phyloP scores from a whole-genome alignment of 495 filamentous ascomycete species.

The Viridothelium virens region DNA sequence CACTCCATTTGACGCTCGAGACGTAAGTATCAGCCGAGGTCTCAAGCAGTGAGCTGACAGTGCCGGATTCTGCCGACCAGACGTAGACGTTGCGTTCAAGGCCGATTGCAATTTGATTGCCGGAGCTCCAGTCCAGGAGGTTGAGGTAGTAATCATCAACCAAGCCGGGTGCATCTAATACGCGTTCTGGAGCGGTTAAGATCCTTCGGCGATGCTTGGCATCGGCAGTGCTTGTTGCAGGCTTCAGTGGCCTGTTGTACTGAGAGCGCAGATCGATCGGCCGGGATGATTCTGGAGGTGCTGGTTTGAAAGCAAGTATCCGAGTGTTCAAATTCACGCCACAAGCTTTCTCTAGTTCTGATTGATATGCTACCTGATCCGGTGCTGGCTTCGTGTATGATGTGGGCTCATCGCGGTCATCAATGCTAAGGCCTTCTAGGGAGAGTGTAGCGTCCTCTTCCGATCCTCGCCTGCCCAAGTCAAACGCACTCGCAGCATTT shows the following conservation, averaged over 20 bases:
- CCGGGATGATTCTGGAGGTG: conserved; percentile 90
- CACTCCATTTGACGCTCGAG: conserved; percentile 97
- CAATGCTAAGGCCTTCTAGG: conserved; percentile 67
- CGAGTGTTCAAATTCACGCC: conserved; percentile 87
- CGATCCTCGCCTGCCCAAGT: conserved; percentile 50
- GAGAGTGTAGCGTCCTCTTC: conserved; percentile 72
- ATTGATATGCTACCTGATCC: conserved; percentile 83
- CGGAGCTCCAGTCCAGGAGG: conserved; percentile 92
- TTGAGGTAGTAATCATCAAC: conserved; percentile 99
- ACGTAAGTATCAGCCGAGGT: conserved; percentile 85
- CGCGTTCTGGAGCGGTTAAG: conserved; percentile 88
- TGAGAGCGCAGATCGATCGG: conserved; percentile 95
- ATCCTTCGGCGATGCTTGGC: conserved; percentile 86
- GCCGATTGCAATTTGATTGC: conserved; percentile 96
- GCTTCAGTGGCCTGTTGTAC: conserved; percentile 92
- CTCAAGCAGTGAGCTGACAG: conserved; percentile 80
- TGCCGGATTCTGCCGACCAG: conserved; percentile 94
- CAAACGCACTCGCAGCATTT: conserved; percentile 57
- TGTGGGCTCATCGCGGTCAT: conserved; percentile 47
- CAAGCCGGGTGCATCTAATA: conserved; percentile 92
- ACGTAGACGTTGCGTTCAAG: conserved; percentile 95
- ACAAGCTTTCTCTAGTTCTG: conserved; percentile 83
- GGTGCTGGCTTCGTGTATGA: conserved; percentile 69
- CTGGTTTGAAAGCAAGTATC: conserved; percentile 98
- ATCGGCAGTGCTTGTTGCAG: conserved; percentile 53